Evolutionary conservation across 2,329 filamentous ascomycete genomes (phyloP).

Genomic region (Nannizzia gypsea): DNA sequence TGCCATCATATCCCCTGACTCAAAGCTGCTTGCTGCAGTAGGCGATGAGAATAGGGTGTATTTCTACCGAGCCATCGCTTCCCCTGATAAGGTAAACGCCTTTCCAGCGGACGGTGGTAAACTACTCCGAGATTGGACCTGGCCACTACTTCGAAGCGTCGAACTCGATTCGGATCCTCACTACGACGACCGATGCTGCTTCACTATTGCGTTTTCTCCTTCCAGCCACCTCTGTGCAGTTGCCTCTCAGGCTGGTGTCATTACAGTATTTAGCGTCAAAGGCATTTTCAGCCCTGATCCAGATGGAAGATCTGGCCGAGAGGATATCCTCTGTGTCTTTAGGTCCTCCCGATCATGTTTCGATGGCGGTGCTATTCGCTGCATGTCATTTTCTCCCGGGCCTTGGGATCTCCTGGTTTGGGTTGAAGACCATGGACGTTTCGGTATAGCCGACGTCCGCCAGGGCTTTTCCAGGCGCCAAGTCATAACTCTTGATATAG

Average conservation of each 20-base stretch:
- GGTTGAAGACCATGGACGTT: constrained; percentile 65
- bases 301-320: constrained; percentile 36
- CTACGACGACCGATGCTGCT: constrained; percentile 35
- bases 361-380: constrained; percentile 68
- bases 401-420: constrained; percentile 86
- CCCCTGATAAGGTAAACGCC: constrained; percentile 23
- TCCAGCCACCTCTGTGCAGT: constrained; percentile 39
- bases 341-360: constrained; percentile 61
- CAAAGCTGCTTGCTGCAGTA: constrained; percentile 65
- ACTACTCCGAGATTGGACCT: constrained; percentile 31
- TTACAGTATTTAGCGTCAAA: constrained; percentile 35
- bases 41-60: constrained; percentile 81
- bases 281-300: constrained; percentile 26
- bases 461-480: constrained; percentile 36
- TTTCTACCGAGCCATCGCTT: constrained; percentile 46
- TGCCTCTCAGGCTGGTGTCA: constrained; percentile 39
- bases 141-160: constrained; percentile 29
- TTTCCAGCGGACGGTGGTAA: constrained; percentile 21
- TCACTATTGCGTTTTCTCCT: constrained; percentile 39
- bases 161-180: constrained; percentile 32
- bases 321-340: constrained; percentile 63
- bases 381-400: constrained; percentile 83
- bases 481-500: constrained; percentile 27
- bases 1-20: constrained; percentile 84
- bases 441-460: constrained; percentile 38